Percentiles rank a stretch among this genome's conserved stretches.
Conservation (phyloP, 2,329 filamentous ascomycete species). For the Paraconiothyrium sp. region DNA sequence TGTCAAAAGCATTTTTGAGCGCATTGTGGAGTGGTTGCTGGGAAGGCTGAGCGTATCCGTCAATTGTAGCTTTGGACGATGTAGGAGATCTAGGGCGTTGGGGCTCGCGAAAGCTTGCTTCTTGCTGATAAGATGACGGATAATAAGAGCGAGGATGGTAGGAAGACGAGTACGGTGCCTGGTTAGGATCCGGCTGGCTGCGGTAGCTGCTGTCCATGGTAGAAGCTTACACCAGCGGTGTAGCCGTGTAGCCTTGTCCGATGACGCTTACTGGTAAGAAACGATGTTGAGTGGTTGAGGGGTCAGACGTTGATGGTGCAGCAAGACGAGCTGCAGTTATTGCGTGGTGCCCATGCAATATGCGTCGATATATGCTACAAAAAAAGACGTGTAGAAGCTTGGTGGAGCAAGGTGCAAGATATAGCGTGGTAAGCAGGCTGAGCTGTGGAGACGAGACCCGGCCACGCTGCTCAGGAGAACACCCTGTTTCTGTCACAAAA, state of each 20-base stretch:
- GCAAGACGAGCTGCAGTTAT: slow-evolving; percentile 31
- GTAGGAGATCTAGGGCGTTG: slow-evolving; percentile 38
- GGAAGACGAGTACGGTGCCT: slow-evolving; percentile 26
- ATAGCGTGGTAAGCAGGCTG: slow-evolving; percentile 13
- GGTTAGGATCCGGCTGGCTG: slow-evolving; percentile 29
- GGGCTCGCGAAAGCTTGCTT: slow-evolving; percentile 34
- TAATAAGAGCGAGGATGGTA: slow-evolving; percentile 32
- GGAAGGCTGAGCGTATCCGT: slow-evolving; percentile 49
- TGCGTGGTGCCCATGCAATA: slow-evolving; percentile 33
- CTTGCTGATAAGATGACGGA: slow-evolving; percentile 36
- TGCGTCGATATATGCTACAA: slow-evolving; percentile 15
- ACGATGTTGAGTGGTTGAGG: slow-evolving; percentile 17
- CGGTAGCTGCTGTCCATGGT: slow-evolving; percentile 31
- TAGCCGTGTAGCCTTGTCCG: slow-evolving; percentile 18
- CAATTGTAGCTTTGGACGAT: slow-evolving; percentile 44
- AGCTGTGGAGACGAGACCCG: slow-evolving; percentile 1
- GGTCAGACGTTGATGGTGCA: slow-evolving; percentile 27
- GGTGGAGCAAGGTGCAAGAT: slow-evolving; percentile 4
- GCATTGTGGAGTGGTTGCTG: slow-evolving; percentile 65
- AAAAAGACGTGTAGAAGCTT: not conserved
- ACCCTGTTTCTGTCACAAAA: slow-evolving; percentile 12
- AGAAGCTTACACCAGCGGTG: slow-evolving; percentile 22
- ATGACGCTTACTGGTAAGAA: slow-evolving; percentile 28
- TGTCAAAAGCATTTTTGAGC: slow-evolving; percentile 65
- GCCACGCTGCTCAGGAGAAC: slow-evolving; percentile 13